phyloP scores from a whole-genome alignment of 2,329 filamentous ascomycete genomes.

The Monosporascus sp. region DNA sequence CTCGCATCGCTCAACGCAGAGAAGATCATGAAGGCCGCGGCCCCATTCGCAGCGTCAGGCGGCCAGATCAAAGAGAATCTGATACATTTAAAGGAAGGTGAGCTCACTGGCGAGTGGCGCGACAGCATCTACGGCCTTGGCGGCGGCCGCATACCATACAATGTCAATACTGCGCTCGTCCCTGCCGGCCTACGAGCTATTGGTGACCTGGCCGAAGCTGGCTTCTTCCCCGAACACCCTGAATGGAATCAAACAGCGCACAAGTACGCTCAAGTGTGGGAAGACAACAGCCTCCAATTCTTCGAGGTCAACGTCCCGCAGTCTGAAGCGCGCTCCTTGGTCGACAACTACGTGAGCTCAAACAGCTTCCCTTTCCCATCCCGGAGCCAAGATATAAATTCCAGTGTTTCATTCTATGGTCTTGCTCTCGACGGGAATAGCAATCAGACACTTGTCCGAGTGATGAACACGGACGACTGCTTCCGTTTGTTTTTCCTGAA shows the following conservation, averaged over 20 bases:
- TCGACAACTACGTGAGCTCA: slow-evolving; percentile 42
- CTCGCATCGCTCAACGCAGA: slow-evolving; percentile 48
- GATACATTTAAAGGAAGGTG: slow-evolving; percentile 48
- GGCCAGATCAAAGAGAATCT: slow-evolving; percentile 47
- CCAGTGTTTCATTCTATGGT: slow-evolving; percentile 48
- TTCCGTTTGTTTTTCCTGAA: slow-evolving; percentile 61
- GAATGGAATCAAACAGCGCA: slow-evolving; percentile 42
- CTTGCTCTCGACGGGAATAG: slow-evolving; percentile 50
- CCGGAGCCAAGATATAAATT: slow-evolving; percentile 34
- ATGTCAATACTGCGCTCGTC: slow-evolving; percentile 59
- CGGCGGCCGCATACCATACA: slow-evolving; percentile 58
- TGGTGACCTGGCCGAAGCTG: slow-evolving; percentile 41
- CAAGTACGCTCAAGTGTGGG: slow-evolving; percentile 54
- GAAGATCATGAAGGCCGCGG: slow-evolving; percentile 52
- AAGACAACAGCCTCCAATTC: slow-evolving; percentile 53
- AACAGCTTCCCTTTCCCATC: slow-evolving; percentile 40
- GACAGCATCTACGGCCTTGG: slow-evolving; percentile 56
- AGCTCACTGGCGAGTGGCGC: slow-evolving; percentile 58
- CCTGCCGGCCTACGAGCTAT: slow-evolving; percentile 58
- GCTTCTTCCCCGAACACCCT: slow-evolving; percentile 44
- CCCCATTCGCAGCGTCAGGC: slow-evolving; percentile 44
- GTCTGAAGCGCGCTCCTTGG: slow-evolving; percentile 37
- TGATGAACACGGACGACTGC: slow-evolving; percentile 61
- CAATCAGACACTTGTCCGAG: slow-evolving; percentile 42
- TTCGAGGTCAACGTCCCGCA: slow-evolving; percentile 45